Base-by-base conservation (phyloP, 441 rosid species). In the Theobroma grandiflorum region DNA sequence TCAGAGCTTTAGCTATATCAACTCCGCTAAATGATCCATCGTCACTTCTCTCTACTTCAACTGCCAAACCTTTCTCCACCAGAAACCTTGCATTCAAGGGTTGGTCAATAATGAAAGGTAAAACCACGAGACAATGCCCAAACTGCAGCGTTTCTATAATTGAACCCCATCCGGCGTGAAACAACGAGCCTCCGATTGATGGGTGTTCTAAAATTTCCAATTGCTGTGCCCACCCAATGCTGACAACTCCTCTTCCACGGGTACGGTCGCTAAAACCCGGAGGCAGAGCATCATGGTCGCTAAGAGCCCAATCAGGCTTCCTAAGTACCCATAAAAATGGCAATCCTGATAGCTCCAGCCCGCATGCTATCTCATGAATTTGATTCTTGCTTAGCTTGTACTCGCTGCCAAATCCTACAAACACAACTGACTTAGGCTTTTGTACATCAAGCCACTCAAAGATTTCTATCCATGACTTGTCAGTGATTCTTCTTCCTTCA, bases 121-220 rank as follows among this genome's bases (percentile, higher is more conserved):
- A 31, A 4, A 74, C 64, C 45, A 81, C 59, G 0, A 87, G 75
- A 42, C 38, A 22, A 69, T 76, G 83, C 20, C 86, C 87, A 15
- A 78, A 77, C 42, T 76, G 87, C 26, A 81, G 37, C 3, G 73
- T 77, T 78, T 87, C 89, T 12, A 81, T 57, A 3, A 83, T 73
- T 6, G 85, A 84, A 64, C 83, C 77, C 86, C 84, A 87, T 8
- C 86, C 89, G 2, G 78, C 69, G 75, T 84, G 89, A 71, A 79
- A 78, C 59, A 85, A 74, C 2, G 78, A 74, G 16, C 84, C 85
- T 1, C 85, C 85, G 2, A 80, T 52, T 9, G 88, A 75, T 59
- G 65, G 76, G 65, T 86, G 86, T 20, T 80, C 75, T 50, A 85
- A 33, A 11, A 84, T 81, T 12, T 84, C 43, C 6, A 38, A 20